Conservation (phyloP, 2,329 filamentous ascomycete genomes). For the Emericellopsis atlantica region DNA sequence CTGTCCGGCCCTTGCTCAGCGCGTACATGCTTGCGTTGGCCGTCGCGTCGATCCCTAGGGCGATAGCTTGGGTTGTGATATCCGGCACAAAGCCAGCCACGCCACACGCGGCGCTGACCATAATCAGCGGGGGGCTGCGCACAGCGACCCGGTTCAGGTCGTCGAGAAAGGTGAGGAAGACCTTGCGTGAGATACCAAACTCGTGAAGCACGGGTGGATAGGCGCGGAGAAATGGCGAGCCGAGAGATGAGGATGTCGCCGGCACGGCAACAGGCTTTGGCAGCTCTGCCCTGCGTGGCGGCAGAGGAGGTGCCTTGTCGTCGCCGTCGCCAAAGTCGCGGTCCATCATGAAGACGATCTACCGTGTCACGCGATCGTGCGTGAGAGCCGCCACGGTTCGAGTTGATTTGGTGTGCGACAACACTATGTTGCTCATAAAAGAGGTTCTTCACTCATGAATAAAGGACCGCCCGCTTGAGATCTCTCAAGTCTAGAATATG, state of each 20-base stretch:
- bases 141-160: conserved; percentile 7
- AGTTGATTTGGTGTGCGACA: too few relatives aligned
- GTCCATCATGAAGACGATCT: too few relatives aligned
- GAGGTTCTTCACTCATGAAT: too few relatives aligned
- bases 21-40: conserved; percentile 4
- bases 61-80: conserved; percentile 7
- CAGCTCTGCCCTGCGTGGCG: not conserved
- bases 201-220: conserved; percentile 6
- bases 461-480: too few relatives aligned
- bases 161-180: conserved; percentile 8
- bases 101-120: conserved; percentile 6
- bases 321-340: not conserved
- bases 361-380: too few relatives aligned
- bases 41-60: conserved; percentile 2
- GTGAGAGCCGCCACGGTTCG: too few relatives aligned
- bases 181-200: conserved; percentile 4
- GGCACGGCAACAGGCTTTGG: conserved; percentile 8
- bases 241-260: conserved; percentile 5
- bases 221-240: conserved; percentile 8
- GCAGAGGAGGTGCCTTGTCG: not conserved
- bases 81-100: conserved; percentile 7
- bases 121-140: conserved; percentile 7
- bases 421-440: too few relatives aligned
- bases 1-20: conserved; percentile 7
- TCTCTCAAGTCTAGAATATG: too few relatives aligned